Evolutionary conservation across 768 basidiomycete genomes (phyloP).

Genomic region (Exidia glandulosa): DNA sequence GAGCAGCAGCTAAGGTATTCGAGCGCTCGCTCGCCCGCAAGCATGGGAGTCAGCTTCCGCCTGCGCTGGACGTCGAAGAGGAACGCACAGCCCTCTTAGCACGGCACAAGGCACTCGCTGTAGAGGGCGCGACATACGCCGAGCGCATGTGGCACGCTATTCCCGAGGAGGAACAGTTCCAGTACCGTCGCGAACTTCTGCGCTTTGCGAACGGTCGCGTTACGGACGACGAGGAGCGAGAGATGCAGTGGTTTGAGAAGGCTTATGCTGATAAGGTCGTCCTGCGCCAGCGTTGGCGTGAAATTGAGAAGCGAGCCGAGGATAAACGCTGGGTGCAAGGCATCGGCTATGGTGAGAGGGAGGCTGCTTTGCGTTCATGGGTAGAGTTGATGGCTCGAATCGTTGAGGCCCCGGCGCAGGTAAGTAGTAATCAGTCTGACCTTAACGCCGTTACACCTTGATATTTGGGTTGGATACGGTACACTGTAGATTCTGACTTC

Average conservation of each 20-base stretch:
- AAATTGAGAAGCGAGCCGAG: conserved; percentile 43
- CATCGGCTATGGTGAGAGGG: conserved; percentile 39
- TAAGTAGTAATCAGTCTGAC: no score
- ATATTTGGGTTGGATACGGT: no score
- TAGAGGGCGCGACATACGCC: background rate
- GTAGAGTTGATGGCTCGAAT: background rate
- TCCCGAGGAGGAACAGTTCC: conserved; percentile 44
- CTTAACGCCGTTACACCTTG: no score
- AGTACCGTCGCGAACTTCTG: conserved; percentile 52
- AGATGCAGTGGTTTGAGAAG: conserved; percentile 48
- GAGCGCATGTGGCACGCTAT: conserved; percentile 40
- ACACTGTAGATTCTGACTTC: no score
- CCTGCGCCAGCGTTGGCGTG: conserved; percentile 47
- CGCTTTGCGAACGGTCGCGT: conserved; percentile 27
- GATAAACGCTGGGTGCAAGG: conserved; percentile 50
- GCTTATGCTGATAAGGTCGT: conserved; percentile 37
- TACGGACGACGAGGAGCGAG: conserved; percentile 18
- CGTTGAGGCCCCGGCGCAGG: no score
- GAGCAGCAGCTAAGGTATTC: conserved; percentile 47
- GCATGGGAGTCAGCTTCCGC: background rate
- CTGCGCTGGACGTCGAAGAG: conserved; percentile 30
- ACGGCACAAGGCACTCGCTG: conserved; percentile 28
- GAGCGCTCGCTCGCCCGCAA: conserved; percentile 8
- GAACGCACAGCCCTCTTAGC: conserved; percentile 41
- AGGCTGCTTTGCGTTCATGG: background rate